Evolutionary conservation across 192 early-diverging fungal species (phyloP).

Genomic region (Thoreauomyces humboldtii): DNA sequence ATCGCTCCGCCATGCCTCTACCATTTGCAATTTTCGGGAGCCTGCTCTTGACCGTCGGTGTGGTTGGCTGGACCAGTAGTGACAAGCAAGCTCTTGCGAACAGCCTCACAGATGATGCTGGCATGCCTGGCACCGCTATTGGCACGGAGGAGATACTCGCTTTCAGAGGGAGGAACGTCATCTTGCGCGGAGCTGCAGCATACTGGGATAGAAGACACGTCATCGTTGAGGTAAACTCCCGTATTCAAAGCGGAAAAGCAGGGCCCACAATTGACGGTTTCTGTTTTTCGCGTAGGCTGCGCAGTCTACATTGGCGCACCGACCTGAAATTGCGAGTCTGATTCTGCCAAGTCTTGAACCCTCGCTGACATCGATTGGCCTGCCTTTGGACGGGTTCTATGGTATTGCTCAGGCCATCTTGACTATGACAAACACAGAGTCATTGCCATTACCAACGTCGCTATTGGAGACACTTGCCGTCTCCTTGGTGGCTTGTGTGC

Average conservation of each 20-base stretch:
- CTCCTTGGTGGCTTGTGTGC: neutral
- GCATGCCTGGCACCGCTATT: neutral
- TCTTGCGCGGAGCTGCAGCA: neutral
- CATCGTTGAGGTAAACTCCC: neutral
- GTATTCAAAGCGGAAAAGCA: neutral
- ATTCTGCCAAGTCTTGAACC: neutral
- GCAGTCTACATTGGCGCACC: neutral
- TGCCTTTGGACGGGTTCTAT: conserved; percentile 22
- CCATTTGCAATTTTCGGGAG: conserved; percentile 11
- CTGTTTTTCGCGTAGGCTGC: neutral
- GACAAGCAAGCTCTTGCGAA: neutral
- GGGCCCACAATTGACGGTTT: neutral
- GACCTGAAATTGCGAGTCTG: neutral
- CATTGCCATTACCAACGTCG: too few species aligned
- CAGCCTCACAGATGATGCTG: neutral
- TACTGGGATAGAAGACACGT: neutral
- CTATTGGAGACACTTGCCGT: too few species aligned
- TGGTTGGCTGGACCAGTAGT: conserved; percentile 12
- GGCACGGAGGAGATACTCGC: conserved; percentile 1
- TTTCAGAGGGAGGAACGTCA: neutral
- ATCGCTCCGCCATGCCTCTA: neutral
- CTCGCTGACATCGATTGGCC: neutral
- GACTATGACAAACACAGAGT: neutral
- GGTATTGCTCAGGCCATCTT: conserved; percentile 8
- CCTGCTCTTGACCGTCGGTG: conserved; percentile 25